These are phyloP conservation scores for Musa acuminata DNA, from an alignment of 176 grass and related monocot species.

Conservation along the genomic window DNA sequence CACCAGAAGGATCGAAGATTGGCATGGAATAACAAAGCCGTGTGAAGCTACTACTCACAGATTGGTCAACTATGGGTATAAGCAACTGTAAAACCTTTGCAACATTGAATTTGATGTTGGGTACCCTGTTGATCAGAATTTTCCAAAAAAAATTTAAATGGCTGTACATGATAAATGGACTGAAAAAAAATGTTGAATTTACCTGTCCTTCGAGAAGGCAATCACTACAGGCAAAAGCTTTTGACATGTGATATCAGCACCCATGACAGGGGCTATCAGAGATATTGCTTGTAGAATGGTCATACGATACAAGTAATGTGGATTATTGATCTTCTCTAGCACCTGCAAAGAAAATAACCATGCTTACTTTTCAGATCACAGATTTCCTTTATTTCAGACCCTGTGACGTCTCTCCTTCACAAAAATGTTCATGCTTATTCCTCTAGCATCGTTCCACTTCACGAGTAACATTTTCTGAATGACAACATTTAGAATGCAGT, in stretches of 20 bases:
- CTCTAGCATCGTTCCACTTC: too few species aligned
- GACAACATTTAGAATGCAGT: too few species aligned
- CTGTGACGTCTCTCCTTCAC: too few species aligned
- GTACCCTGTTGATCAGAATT: slow-evolving; percentile 48
- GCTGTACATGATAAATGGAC: not conserved
- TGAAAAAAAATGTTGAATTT: not conserved
- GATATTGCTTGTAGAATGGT: slow-evolving; percentile 78
- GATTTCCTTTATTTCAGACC: too few species aligned
- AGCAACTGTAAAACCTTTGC: slow-evolving; percentile 81
- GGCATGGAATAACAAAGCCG: not conserved
- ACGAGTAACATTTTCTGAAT: too few species aligned
- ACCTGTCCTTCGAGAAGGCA: slow-evolving; percentile 87
- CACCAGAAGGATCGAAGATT: not conserved
- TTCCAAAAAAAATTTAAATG: not conserved
- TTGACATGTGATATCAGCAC: slow-evolving; percentile 79
- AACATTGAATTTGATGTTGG: slow-evolving; percentile 94
- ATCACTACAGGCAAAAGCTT: slow-evolving; percentile 74
- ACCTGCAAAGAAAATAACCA: slow-evolving; percentile 43
- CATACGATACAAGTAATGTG: slow-evolving; percentile 88
- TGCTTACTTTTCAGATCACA: not conserved
- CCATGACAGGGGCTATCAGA: slow-evolving; percentile 79
- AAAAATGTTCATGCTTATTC: too few species aligned
- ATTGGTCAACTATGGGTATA: slow-evolving; percentile 60
- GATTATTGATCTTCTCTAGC: slow-evolving; percentile 90
- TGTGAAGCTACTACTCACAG: slow-evolving; percentile 36